Conservation (phyloP, 1,284 basidiomycete species). For the Microstroma glucosiphilum region DNA sequence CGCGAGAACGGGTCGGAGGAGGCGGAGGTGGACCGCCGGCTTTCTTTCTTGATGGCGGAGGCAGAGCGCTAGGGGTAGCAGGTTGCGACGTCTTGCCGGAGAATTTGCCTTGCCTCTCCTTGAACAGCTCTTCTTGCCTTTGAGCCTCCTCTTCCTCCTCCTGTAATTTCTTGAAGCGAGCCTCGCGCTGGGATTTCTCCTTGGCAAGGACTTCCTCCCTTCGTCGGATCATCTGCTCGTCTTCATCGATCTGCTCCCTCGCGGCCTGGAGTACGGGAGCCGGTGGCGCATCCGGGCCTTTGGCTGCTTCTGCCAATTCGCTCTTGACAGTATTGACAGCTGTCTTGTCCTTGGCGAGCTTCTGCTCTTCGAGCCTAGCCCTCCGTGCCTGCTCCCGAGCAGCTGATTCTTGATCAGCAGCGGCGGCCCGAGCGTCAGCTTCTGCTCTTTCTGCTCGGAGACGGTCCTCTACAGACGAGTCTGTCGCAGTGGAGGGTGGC, state of each 20-base stretch:
- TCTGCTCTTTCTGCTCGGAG: constrained; percentile 43
- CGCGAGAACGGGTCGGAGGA: constrained; percentile 30
- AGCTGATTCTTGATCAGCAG: constrained; percentile 47
- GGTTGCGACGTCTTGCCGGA: constrained; percentile 17
- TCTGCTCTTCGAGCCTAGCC: constrained; percentile 43
- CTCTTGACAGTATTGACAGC: constrained; percentile 33
- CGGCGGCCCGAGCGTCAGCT: constrained; percentile 39
- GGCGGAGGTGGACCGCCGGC: constrained; percentile 23
- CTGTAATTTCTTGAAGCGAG: constrained; percentile 36
- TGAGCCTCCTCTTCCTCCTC: constrained; percentile 43
- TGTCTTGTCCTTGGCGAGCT: constrained; percentile 28
- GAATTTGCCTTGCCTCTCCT: constrained; percentile 37
- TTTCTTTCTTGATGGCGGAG: constrained; percentile 23
- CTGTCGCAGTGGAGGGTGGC: constrained; percentile 41
- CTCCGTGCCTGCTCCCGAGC: constrained; percentile 45
- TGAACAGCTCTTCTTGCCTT: constrained; percentile 39
- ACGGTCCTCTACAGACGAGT: constrained; percentile 42
- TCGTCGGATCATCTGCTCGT: constrained; percentile 40
- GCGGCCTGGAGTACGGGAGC: constrained; percentile 34
- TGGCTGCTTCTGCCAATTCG: constrained; percentile 30
- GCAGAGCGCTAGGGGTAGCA: constrained; percentile 18
- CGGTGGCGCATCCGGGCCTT: constrained; percentile 24
- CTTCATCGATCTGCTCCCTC: constrained; percentile 23
- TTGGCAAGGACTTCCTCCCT: constrained; percentile 42
- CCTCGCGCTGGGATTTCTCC: constrained; percentile 40